phyloP scores from a whole-genome alignment of 2,329 filamentous ascomycete species.

The Fusarium clavum region DNA sequence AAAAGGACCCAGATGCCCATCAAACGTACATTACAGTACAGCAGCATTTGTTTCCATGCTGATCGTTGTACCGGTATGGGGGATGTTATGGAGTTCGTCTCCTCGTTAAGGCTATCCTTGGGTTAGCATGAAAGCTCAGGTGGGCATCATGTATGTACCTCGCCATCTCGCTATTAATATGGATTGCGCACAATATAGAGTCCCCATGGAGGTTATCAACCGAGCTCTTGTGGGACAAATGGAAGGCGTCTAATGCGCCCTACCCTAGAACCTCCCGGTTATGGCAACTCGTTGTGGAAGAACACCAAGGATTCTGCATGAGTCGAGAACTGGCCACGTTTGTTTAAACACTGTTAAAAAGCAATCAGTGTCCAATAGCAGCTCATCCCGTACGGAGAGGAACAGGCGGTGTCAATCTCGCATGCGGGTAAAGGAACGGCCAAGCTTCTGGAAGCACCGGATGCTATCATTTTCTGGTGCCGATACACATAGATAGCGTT shows the following conservation, averaged over 20 bases:
- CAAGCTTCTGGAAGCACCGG: neutral
- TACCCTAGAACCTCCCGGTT: neutral
- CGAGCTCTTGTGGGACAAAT: neutral
- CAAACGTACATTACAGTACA: neutral
- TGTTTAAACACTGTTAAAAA: neutral
- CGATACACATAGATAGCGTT: neutral
- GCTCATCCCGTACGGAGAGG: neutral
- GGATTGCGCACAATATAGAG: neutral
- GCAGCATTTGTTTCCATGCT: conserved; percentile 24
- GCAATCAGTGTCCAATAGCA: neutral
- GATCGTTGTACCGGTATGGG: conserved; percentile 15
- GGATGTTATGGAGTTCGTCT: neutral
- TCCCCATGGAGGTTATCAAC: neutral
- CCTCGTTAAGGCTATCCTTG: conserved; percentile 8
- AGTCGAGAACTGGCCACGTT: conserved; percentile 3
- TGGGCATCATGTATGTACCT: conserved; percentile 1
- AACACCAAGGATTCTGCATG: neutral
- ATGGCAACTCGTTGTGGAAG: neutral
- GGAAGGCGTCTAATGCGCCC: neutral
- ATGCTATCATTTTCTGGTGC: neutral
- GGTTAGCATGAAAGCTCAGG: conserved; percentile 13
- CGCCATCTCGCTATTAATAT: conserved; percentile 3
- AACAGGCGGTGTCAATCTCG: neutral
- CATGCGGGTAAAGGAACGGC: neutral
- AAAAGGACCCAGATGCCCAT: conserved; percentile 12